Evolutionary conservation across 2,329 filamentous ascomycete species (phyloP).

Genomic region (Fusarium sp.): DNA sequence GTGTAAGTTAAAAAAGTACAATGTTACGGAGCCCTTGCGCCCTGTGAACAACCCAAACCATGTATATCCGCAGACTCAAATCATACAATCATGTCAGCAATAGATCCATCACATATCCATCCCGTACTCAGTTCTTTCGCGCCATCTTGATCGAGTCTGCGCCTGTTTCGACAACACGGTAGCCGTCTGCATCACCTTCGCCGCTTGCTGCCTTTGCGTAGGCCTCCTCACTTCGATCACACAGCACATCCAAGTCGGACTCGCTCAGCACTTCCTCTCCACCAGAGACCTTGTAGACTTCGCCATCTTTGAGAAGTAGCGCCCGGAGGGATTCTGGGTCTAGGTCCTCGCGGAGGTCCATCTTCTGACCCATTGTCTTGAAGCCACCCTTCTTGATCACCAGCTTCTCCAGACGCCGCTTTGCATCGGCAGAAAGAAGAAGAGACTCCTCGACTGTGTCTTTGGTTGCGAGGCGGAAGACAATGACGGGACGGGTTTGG

Average conservation of each 20-base stretch:
- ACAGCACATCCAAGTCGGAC: conserved; percentile 80
- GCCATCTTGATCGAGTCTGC: conserved; percentile 63
- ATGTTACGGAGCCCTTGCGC: background rate
- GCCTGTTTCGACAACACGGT: conserved; percentile 84
- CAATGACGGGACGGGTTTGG: conserved; percentile 89
- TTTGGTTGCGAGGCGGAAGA: conserved; percentile 93
- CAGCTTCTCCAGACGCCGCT: conserved; percentile 90
- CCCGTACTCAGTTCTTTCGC: conserved; percentile 30
- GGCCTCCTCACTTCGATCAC: conserved; percentile 77
- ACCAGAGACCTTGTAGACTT: conserved; percentile 69
- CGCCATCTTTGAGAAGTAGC: conserved; percentile 78
- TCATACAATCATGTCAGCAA: background rate
- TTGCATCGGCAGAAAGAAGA: conserved; percentile 88
- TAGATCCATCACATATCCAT: background rate
- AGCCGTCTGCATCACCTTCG: conserved; percentile 76
- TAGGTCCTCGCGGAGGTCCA: conserved; percentile 64
- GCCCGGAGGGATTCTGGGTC: conserved; percentile 72
- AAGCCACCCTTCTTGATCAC: conserved; percentile 96
- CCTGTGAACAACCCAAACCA: background rate
- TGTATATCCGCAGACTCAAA: background rate
- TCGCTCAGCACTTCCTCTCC: conserved; percentile 78
- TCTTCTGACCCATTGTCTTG: conserved; percentile 74
- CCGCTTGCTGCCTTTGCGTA: conserved; percentile 82
- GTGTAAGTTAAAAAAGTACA: background rate
- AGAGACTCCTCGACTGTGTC: conserved; percentile 92